Evolutionary conservation across 192 early-diverging fungal species (phyloP).

Genomic region (Martensiomyces pterosporus): DNA sequence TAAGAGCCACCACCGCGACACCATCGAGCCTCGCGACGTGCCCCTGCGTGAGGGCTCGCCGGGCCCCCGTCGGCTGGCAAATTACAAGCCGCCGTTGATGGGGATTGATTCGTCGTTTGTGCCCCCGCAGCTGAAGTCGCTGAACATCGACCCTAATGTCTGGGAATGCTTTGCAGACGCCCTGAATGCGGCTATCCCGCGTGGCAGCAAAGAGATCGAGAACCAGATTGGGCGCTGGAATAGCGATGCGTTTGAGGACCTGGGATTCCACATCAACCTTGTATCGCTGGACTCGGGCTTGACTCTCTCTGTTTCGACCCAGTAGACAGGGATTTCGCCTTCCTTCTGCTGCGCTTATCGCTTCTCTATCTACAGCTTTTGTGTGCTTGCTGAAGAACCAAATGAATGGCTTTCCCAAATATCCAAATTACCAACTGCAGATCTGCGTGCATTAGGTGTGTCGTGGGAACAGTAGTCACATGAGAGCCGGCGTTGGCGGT

Average conservation of each 20-base stretch:
- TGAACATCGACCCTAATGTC: not conserved
- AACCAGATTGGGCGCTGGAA: slow-evolving; percentile 15
- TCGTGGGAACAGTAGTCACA: too few relatives aligned
- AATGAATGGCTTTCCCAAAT: too few relatives aligned
- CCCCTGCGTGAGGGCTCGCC: slow-evolving; percentile 3
- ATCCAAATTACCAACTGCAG: too few relatives aligned
- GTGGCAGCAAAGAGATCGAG: slow-evolving; percentile 7
- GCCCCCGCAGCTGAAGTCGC: slow-evolving; percentile 5
- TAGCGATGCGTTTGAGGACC: slow-evolving; percentile 4
- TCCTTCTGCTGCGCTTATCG: too few relatives aligned
- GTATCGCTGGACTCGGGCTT: slow-evolving; percentile 2
- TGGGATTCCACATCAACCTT: slow-evolving; percentile 8
- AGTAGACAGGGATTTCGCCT: too few relatives aligned
- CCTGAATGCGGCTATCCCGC: slow-evolving; percentile 9
- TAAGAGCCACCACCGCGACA: slow-evolving; percentile 4
- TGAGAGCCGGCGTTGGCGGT: too few relatives aligned
- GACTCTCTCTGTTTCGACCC: not conserved
- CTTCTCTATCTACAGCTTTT: too few relatives aligned
- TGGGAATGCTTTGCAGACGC: slow-evolving; percentile 15
- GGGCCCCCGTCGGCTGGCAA: slow-evolving; percentile 2
- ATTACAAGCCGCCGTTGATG: slow-evolving; percentile 7
- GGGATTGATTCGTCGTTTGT: slow-evolving; percentile 10
- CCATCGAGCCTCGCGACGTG: slow-evolving; percentile 8
- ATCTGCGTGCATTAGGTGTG: too few relatives aligned
- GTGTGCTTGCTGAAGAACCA: too few relatives aligned